Evolutionary conservation across 2,329 filamentous ascomycete genomes (phyloP).

Genomic region (Bipolaris gigantea): DNA sequence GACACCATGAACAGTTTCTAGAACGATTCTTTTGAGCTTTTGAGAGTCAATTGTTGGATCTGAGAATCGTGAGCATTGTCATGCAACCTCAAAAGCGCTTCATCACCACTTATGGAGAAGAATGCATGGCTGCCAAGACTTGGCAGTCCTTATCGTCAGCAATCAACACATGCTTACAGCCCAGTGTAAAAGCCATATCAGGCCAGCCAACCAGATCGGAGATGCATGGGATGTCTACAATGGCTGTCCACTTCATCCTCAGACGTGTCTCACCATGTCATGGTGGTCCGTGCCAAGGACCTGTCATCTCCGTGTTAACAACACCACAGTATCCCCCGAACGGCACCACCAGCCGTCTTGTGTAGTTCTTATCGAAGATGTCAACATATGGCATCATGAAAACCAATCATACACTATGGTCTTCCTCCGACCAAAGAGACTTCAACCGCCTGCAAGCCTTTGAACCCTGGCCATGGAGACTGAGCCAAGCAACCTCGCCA

Average conservation of each 20-base stretch:
- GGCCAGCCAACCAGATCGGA: background rate
- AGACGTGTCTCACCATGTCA: conserved; percentile 22
- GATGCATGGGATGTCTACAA: conserved; percentile 27
- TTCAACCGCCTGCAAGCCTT: background rate
- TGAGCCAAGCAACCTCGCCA: background rate
- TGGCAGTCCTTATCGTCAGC: conserved; percentile 2
- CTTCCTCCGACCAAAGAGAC: background rate
- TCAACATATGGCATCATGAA: background rate
- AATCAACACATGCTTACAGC: background rate
- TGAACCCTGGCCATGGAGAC: background rate
- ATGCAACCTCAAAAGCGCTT: background rate
- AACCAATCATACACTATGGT: background rate
- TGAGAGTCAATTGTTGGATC: background rate
- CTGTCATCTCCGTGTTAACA: conserved; percentile 21
- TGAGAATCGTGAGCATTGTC: background rate
- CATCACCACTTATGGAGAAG: background rate
- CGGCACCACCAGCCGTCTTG: background rate
- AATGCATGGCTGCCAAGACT: background rate
- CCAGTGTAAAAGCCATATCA: background rate
- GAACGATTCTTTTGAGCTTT: background rate
- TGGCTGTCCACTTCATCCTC: conserved; percentile 15
- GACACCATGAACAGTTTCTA: conserved; percentile 36
- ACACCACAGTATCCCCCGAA: background rate
- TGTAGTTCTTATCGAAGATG: background rate
- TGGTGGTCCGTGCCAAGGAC: conserved; percentile 28